Base-by-base conservation (phyloP, 768 basidiomycete genomes). In the Gelatoporia subvermispora region DNA sequence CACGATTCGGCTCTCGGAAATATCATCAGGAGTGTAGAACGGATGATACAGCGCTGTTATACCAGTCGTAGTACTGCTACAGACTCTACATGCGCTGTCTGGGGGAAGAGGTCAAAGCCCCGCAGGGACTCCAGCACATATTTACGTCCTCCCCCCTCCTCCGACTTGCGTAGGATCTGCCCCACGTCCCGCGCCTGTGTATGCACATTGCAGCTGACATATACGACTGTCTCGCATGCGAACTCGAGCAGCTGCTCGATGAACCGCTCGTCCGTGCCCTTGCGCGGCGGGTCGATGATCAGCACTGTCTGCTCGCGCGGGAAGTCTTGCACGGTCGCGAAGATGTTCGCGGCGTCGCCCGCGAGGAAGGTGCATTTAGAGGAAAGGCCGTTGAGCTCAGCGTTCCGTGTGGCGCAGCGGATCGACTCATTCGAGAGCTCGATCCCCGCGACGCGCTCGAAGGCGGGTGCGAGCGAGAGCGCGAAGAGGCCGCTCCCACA, bases 151-250 rank as follows among this genome's bases (percentile, higher is more conserved):
- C 64, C 49, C 56, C 54, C 54, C 34, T 53, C 69, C 36, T 54
- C 70, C 41, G 65, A 69, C 61, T 78, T 67, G 18, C 56, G 48
- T 38, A 84, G 28, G 31, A 96, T 79, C 67, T 72, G 78, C 15
- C 89, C 93, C 2, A 96, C 74, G 66, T 96, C 94, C 58, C 93
- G 70, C 25, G 88, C 89, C 70, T 91, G 88, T 8, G 93, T 93
- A 59, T 94, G 93, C 41, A 96, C 93, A 61, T 95, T 96, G 60
- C 93, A 96, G 61, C 88, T 92, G 48, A 97, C 91, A 60, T 96
- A 96, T 43, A 93, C 88, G 53, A 94, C 74, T 23, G 78, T 79
- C 47, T 70, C 68, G 11, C 85, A 73, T 34, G 81, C 68, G 67
- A 97, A 88, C 5, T 60, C 64, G 43, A 94, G 60, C 31, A 96